phyloP scores from a whole-genome alignment of 768 basidiomycete species.

The Mycena epipterygia region DNA sequence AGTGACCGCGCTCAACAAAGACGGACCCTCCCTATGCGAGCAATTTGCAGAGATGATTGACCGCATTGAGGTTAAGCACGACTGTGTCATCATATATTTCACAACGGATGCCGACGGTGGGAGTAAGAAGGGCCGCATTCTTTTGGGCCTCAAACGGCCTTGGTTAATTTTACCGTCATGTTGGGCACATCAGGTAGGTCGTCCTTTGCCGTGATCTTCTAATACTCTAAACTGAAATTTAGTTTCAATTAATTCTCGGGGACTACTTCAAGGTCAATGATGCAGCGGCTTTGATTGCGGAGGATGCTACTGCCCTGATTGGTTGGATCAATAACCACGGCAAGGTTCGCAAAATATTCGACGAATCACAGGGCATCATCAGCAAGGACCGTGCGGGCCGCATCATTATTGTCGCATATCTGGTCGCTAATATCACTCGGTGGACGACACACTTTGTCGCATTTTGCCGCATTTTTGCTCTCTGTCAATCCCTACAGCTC shows the following conservation, averaged over 20 bases:
- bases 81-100: slow-evolving; percentile 8
- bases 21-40: background rate
- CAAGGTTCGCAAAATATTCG: no score
- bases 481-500: slow-evolving; percentile 6
- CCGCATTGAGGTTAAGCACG: slow-evolving; percentile 1
- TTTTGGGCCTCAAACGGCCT: slow-evolving; percentile 7
- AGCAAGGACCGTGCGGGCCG: slow-evolving; percentile 8
- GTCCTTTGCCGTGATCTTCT: background rate
- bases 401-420: slow-evolving; percentile 18
- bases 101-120: slow-evolving; percentile 15
- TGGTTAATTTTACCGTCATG: slow-evolving; percentile 21
- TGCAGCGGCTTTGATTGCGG: background rate
- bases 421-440: slow-evolving; percentile 33
- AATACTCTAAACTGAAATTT: background rate
- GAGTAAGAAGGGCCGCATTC: slow-evolving; percentile 17
- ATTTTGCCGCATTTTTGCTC: slow-evolving; percentile 9
- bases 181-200: slow-evolving; percentile 22
- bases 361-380: slow-evolving; percentile 12
- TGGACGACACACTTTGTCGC: slow-evolving; percentile 33
- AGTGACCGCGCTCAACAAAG: slow-evolving; percentile 9
- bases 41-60: slow-evolving; percentile 16
- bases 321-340: no score
- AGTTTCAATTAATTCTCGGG: slow-evolving; percentile 27
- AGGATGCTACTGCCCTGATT: slow-evolving; percentile 15
- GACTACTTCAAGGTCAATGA: no score